Evolutionary conservation across 306 rosid genomes (phyloP).

Genomic region (Begonia loranthoides): DNA sequence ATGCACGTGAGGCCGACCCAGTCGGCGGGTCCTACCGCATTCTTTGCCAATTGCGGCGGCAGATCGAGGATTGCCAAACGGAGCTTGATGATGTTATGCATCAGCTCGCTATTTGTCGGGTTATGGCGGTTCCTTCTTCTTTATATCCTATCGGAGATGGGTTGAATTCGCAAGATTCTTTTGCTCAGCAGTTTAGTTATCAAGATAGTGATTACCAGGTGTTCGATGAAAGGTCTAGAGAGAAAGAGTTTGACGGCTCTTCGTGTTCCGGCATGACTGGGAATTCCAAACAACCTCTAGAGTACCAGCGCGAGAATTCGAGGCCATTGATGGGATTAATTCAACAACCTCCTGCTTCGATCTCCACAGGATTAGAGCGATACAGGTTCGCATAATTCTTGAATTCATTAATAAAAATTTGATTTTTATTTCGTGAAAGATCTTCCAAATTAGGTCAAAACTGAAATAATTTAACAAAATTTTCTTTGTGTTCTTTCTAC

Average conservation of each 20-base stretch:
- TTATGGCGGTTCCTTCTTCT: too few species aligned
- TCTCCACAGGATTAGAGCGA: neutral
- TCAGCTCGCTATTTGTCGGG: neutral
- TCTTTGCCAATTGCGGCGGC: neutral
- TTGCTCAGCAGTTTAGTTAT: too few species aligned
- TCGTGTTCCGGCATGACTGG: neutral
- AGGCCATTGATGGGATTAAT: neutral
- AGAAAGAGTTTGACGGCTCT: neutral
- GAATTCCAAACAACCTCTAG: neutral
- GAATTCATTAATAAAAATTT: too few species aligned
- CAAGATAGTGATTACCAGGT: too few species aligned
- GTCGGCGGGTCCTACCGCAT: constrained; percentile 2
- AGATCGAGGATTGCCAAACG: neutral
- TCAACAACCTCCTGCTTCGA: neutral
- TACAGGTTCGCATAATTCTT: neutral
- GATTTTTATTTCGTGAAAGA: too few species aligned
- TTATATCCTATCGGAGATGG: too few species aligned
- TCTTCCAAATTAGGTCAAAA: too few species aligned
- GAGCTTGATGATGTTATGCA: neutral
- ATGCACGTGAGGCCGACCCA: neutral
- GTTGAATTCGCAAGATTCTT: too few species aligned
- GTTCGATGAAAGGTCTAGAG: neutral
- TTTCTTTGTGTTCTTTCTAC: too few species aligned
- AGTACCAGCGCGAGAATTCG: neutral
- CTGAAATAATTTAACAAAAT: too few species aligned